Percentiles rank a stretch among this genome's conserved stretches.
phyloP scores from a whole-genome alignment of 73 alveolate species.

The Paramecium biaurelia region DNA sequence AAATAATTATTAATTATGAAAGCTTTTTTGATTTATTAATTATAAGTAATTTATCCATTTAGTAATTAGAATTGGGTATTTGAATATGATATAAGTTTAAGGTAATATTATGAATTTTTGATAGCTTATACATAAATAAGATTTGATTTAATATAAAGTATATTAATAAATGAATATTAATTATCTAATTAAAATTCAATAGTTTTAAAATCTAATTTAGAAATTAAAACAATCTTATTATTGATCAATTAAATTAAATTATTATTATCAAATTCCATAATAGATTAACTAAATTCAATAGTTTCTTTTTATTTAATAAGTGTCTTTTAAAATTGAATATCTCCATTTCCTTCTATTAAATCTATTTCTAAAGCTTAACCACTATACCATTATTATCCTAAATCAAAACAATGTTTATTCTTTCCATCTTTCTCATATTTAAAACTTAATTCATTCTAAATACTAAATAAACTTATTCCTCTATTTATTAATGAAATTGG shows the following conservation, averaged over 20 bases:
- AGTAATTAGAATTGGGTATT: background rate
- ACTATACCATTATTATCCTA: conserved; percentile 20
- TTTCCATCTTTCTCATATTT: background rate
- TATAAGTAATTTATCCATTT: background rate
- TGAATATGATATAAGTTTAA: background rate
- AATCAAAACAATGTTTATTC: background rate
- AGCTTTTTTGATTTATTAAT: background rate
- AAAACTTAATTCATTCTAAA: background rate
- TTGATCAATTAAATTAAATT: background rate
- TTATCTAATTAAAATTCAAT: background rate
- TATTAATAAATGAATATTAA: background rate
- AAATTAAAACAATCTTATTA: background rate
- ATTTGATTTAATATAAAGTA: background rate
- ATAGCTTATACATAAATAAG: background rate
- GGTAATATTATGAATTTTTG: background rate
- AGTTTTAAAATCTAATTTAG: background rate
- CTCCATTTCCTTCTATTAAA: background rate
- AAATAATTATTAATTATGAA: background rate
- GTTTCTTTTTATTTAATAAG: background rate
- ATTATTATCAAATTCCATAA: background rate
- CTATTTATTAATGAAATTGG: background rate
- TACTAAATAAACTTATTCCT: background rate
- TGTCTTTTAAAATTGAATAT: background rate
- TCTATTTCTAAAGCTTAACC: background rate
- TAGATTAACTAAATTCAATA: background rate